These are phyloP conservation scores for Lolium multiflorum DNA, from an alignment of 176 grass and related monocot genomes.

Conservation along the genomic window DNA sequence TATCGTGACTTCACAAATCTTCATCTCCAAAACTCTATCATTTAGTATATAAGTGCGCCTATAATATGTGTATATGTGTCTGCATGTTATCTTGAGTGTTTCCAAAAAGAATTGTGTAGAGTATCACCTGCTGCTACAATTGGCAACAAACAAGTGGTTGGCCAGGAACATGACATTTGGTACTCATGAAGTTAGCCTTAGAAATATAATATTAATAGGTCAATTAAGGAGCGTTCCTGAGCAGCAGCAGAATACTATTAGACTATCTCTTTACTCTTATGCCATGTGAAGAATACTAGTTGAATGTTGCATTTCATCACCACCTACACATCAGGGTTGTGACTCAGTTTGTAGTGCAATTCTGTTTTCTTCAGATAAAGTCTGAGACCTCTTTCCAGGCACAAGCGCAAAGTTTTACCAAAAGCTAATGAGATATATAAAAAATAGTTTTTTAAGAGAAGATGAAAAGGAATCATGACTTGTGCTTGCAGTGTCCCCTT, in stretches of 20 bases:
- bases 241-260: background rate
- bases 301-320: conserved; percentile 37
- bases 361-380: conserved; percentile 15
- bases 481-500: conserved; percentile 37
- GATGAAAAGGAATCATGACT: conserved; percentile 20
- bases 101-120: conserved; percentile 32
- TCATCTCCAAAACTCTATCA: too few relatives aligned
- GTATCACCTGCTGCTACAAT: conserved; percentile 9
- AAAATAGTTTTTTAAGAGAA: background rate
- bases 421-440: conserved; percentile 13
- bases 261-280: conserved; percentile 4
- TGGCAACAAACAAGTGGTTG: conserved; percentile 48
- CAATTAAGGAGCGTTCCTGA: conserved; percentile 35
- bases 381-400: background rate
- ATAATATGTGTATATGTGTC: background rate
- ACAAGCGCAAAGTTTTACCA: background rate
- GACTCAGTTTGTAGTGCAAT: conserved; percentile 13
- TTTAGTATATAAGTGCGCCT: background rate
- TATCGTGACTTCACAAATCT: too few relatives aligned
- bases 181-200: conserved; percentile 25
- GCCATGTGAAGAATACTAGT: conserved; percentile 35
- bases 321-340: background rate
- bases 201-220: conserved; percentile 25
- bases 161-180: conserved; percentile 43
- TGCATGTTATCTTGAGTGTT: background rate